Conservation (phyloP, 805 yeast genomes). For the Candida sakaeoensis region DNA sequence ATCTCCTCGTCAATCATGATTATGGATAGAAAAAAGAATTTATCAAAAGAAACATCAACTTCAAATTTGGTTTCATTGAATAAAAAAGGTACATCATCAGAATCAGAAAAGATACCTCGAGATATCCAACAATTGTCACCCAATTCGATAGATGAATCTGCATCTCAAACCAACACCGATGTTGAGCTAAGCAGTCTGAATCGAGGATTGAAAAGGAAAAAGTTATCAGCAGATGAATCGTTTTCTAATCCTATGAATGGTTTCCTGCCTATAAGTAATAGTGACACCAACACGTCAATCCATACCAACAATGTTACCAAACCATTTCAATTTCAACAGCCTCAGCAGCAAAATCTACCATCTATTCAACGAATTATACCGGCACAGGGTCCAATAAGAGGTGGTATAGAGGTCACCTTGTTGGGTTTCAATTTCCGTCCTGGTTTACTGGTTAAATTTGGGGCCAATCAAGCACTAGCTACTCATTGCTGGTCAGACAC, state of each 20-base stretch:
- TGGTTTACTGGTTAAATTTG: constrained; percentile 82
- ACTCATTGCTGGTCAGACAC: constrained; percentile 96
- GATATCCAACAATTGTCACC: constrained; percentile 51
- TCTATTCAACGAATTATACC: constrained; percentile 86
- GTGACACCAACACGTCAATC: constrained; percentile 38
- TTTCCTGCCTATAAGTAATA: constrained; percentile 43
- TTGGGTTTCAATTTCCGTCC: constrained; percentile 83
- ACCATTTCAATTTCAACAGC: constrained; percentile 9
- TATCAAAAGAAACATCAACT: constrained; percentile 18
- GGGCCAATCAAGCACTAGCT: constrained; percentile 70
- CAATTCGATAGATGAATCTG: constrained; percentile 58
- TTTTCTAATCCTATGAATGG: constrained; percentile 40
- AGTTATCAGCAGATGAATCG: constrained; percentile 46
- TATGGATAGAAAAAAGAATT: constrained; percentile 83
- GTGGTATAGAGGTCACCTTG: constrained; percentile 93
- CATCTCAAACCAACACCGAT: constrained; percentile 42
- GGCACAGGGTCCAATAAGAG: constrained; percentile 91
- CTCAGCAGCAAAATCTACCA: constrained; percentile 35
- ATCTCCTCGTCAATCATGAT: constrained; percentile 77
- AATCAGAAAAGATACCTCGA: constrained; percentile 10
- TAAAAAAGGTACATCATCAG: constrained; percentile 10
- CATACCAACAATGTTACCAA: constrained; percentile 10
- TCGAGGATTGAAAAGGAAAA: constrained; percentile 47
- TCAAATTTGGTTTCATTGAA: constrained; percentile 17
- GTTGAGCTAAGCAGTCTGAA: constrained; percentile 17